Percentiles rank a stretch among this genome's conserved stretches.
Evolutionary conservation across 169 alveolate genomes (phyloP).

Genomic region (Eimeria maxima): DNA sequence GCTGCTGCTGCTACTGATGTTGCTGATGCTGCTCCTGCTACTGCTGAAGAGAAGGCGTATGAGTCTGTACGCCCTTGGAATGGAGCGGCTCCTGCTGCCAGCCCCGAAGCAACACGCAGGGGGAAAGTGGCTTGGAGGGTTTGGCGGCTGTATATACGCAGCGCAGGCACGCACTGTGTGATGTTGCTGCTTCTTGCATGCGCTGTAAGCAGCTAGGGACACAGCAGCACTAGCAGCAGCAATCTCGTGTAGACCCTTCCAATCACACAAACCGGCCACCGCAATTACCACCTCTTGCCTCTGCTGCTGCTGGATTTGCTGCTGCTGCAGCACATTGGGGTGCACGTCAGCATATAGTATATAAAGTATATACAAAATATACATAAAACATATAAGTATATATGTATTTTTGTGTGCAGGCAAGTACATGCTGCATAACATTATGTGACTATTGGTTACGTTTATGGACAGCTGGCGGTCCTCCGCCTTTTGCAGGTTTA

Average conservation of each 20-base stretch:
- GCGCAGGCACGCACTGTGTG: constrained; percentile 49
- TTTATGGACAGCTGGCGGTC: constrained; percentile 44
- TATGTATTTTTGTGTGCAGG: too few relatives aligned
- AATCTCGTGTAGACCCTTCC: background rate
- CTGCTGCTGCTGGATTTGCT: background rate
- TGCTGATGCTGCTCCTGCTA: constrained; percentile 19
- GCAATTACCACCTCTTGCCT: background rate
- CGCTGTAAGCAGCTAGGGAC: constrained; percentile 16
- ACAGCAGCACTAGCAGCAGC: constrained; percentile 21
- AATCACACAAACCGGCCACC: background rate
- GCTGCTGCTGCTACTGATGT: background rate
- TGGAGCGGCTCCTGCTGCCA: background rate
- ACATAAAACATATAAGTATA: too few relatives aligned
- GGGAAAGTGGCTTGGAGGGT: constrained; percentile 42
- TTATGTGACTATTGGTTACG: constrained; percentile 61
- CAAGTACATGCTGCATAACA: constrained; percentile 20
- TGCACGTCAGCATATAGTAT: too few relatives aligned
- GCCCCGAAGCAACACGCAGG: constrained; percentile 40
- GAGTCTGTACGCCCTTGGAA: background rate
- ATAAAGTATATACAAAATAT: too few relatives aligned
- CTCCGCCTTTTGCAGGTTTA: background rate
- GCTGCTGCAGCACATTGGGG: too few relatives aligned
- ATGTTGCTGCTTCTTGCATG: background rate
- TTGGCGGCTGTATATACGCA: constrained; percentile 62
- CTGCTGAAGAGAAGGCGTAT: background rate